Evolutionary conservation across 345 rosid genomes (phyloP).

Genomic region (Eucalyptus marginata): DNA sequence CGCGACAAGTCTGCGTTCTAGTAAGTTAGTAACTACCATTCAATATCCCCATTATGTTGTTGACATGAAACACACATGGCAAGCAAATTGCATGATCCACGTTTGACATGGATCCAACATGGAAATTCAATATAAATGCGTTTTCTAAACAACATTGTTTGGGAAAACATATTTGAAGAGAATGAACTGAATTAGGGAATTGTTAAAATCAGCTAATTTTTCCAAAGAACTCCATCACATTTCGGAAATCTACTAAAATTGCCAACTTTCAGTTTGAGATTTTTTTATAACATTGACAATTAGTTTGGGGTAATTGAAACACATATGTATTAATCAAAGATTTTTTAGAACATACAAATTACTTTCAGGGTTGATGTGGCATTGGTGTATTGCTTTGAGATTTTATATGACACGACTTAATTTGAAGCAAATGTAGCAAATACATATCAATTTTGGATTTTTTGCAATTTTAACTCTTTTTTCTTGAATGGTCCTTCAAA

Average conservation of each 20-base stretch:
- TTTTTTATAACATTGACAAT: background rate
- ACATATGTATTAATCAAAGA: background rate
- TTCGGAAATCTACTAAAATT: background rate
- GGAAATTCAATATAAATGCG: no score
- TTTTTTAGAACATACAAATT: background rate
- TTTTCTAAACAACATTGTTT: background rate
- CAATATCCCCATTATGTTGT: background rate
- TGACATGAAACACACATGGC: background rate
- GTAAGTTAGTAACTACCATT: background rate
- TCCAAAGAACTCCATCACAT: background rate
- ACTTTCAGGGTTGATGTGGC: background rate
- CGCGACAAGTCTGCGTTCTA: background rate
- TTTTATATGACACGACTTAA: background rate
- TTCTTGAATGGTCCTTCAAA: background rate
- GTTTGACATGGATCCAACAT: background rate
- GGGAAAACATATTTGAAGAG: background rate
- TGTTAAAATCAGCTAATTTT: background rate
- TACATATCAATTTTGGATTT: background rate
- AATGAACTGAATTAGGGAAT: background rate
- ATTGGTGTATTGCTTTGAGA: background rate
- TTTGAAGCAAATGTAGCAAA: background rate
- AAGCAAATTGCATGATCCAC: background rate
- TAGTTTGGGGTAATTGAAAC: background rate
- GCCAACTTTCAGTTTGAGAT: background rate
- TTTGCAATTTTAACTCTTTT: no score